Conservation (phyloP, 2,329 filamentous ascomycete species). For the Akanthomyces uredinophilus region DNA sequence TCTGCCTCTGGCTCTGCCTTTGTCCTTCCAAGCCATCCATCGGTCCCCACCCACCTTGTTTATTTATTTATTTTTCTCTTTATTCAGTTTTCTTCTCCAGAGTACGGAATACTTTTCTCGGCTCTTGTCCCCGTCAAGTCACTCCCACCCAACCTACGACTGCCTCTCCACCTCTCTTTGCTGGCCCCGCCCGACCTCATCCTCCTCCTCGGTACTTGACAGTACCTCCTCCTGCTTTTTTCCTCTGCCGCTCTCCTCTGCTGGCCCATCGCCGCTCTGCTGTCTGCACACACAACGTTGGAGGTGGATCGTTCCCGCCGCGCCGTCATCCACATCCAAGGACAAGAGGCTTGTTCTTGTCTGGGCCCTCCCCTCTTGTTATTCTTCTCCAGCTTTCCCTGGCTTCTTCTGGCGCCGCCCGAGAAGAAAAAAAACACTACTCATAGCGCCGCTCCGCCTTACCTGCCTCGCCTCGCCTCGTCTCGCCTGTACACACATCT, state of each 20-base stretch:
- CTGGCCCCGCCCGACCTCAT: neutral
- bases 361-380: neutral
- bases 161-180: neutral
- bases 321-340: constrained; percentile 7
- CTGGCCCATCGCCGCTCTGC: neutral
- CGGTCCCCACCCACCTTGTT: constrained; percentile 2
- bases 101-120: neutral
- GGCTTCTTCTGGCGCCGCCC: neutral
- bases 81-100: neutral
- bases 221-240: neutral
- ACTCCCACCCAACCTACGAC: neutral
- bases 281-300: constrained; percentile 11
- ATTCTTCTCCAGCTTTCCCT: constrained; percentile 11
- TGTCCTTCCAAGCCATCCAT: too few species aligned
- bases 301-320: constrained; percentile 10
- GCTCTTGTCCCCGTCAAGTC: neutral
- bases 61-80: constrained; percentile 2
- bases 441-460: neutral
- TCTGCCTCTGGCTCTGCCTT: neutral
- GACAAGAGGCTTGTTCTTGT: neutral
- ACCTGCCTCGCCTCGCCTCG: neutral
- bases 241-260: neutral
- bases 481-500: neutral
- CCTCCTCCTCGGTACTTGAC: neutral
- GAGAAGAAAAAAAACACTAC: neutral